Evolutionary conservation across 768 basidiomycete species (phyloP).

Genomic region (Boletus reticuloceps): DNA sequence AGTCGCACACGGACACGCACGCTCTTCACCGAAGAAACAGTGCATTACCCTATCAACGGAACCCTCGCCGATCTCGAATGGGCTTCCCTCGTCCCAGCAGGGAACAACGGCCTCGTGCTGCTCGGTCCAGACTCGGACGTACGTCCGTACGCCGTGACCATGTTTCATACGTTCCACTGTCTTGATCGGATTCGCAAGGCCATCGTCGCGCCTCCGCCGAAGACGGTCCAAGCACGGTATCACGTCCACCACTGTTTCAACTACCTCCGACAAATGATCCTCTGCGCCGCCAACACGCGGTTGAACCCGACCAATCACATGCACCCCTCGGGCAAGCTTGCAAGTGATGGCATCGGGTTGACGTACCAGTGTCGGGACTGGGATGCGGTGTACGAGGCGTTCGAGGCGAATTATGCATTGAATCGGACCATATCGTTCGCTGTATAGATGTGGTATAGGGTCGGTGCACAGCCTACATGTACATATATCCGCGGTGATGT

Average conservation of each 20-base stretch:
- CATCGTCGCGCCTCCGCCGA: constrained; percentile 2
- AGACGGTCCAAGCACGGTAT: neutral
- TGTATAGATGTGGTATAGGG: neutral
- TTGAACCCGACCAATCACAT: constrained; percentile 26
- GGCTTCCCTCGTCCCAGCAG: constrained; percentile 21
- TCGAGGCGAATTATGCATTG: constrained; percentile 18
- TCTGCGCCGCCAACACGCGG: constrained; percentile 35
- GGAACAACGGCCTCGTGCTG: constrained; percentile 17
- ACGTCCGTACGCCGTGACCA: constrained; percentile 34
- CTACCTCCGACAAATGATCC: constrained; percentile 38
- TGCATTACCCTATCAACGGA: constrained; percentile 22
- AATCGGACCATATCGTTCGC: constrained; percentile 17
- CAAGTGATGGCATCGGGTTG: constrained; percentile 22
- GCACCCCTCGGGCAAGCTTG: constrained; percentile 4
- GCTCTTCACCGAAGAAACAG: constrained; percentile 24
- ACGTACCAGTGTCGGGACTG: constrained; percentile 23
- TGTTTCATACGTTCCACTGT: constrained; percentile 43
- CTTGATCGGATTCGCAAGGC: constrained; percentile 35
- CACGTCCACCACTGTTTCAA: constrained; percentile 38
- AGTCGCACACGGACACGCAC: neutral
- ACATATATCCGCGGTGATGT: no score
- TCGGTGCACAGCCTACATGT: no score
- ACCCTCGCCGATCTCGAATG: constrained; percentile 25
- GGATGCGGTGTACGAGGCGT: constrained; percentile 19
- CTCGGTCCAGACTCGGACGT: constrained; percentile 11